A percentile compares a stretch with the other conserved stretches of the same genome.
Evolutionary conservation across 2,329 filamentous ascomycete genomes (phyloP).

Genomic region (Verticillium klebahnii): DNA sequence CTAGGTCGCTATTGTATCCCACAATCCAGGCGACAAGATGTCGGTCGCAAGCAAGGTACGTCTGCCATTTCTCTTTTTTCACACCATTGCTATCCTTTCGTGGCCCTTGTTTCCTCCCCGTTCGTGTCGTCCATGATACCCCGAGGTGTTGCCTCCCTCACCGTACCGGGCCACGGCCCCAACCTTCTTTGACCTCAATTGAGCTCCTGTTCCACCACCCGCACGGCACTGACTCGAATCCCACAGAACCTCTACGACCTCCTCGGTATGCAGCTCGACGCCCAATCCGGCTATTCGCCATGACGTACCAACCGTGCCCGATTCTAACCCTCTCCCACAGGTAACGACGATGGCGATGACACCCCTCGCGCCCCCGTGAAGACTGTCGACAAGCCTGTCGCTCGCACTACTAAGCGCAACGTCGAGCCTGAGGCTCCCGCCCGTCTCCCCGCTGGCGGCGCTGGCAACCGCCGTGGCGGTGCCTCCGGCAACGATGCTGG

Average conservation of each 20-base stretch:
- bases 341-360: conserved; percentile 64
- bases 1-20: conserved; percentile 17
- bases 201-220: neutral
- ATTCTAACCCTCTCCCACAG: conserved; percentile 29
- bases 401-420: conserved; percentile 80
- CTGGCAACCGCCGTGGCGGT: conserved; percentile 45
- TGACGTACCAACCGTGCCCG: neutral
- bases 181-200: neutral
- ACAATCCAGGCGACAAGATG: conserved; percentile 18
- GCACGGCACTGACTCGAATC: neutral
- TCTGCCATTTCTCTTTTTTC: conserved; percentile 1
- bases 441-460: conserved; percentile 34
- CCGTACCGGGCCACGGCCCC: neutral
- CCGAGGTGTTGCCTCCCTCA: neutral
- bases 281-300: conserved; percentile 14
- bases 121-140: conserved; percentile 1
- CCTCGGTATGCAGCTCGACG: conserved; percentile 68
- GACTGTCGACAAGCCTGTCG: conserved; percentile 78
- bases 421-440: conserved; percentile 67
- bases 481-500: conserved; percentile 80
- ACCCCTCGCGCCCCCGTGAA: conserved; percentile 76
- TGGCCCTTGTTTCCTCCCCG: neutral
- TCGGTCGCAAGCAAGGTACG: conserved; percentile 17
- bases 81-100: neutral
- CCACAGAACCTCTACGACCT: conserved; percentile 92